A percentile compares a stretch with the other conserved stretches of the same genome.
These are phyloP conservation scores for Leucosporidium creatinivorum DNA, from an alignment of 768 basidiomycete genomes.

Conservation along the genomic window DNA sequence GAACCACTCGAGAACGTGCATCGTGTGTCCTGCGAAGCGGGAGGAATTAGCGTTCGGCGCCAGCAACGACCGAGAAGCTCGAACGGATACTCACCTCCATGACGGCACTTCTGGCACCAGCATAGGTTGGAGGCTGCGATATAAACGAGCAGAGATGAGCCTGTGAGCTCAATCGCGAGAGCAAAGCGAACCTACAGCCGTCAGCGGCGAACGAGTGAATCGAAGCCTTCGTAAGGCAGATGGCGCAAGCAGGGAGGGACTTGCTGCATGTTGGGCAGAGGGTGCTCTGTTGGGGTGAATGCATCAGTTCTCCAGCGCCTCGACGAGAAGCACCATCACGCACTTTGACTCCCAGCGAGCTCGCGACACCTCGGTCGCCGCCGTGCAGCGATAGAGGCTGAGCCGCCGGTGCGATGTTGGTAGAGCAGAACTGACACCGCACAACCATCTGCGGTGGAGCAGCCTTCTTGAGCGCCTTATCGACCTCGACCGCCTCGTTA, in stretches of 20 bases:
- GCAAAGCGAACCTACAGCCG: slow-evolving; percentile 11
- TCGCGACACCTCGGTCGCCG: neutral
- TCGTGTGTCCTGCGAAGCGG: slow-evolving; percentile 9
- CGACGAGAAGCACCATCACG: no score
- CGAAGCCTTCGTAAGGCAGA: slow-evolving; percentile 24
- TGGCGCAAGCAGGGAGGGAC: slow-evolving; percentile 26
- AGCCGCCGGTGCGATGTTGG: slow-evolving; percentile 7
- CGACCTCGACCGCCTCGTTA: slow-evolving; percentile 24
- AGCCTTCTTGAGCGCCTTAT: slow-evolving; percentile 8
- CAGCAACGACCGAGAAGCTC: neutral
- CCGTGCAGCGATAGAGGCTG: neutral
- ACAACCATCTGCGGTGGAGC: slow-evolving; percentile 24
- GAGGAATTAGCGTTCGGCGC: neutral
- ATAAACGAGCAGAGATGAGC: no score
- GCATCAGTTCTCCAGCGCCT: no score
- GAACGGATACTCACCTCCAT: slow-evolving; percentile 8
- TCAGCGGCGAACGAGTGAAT: slow-evolving; percentile 21
- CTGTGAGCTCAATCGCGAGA: neutral
- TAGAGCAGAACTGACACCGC: slow-evolving; percentile 24
- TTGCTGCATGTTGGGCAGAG: slow-evolving; percentile 30
- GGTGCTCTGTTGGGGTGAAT: slow-evolving; percentile 6
- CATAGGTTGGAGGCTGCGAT: slow-evolving; percentile 17
- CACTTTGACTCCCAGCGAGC: slow-evolving; percentile 8
- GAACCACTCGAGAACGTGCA: slow-evolving; percentile 32
- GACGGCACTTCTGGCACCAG: slow-evolving; percentile 27